Percentiles rank a stretch among this genome's conserved stretches.
phyloP scores from a whole-genome alignment of 2,329 filamentous ascomycete genomes.

The Botryotinia globosa region DNA sequence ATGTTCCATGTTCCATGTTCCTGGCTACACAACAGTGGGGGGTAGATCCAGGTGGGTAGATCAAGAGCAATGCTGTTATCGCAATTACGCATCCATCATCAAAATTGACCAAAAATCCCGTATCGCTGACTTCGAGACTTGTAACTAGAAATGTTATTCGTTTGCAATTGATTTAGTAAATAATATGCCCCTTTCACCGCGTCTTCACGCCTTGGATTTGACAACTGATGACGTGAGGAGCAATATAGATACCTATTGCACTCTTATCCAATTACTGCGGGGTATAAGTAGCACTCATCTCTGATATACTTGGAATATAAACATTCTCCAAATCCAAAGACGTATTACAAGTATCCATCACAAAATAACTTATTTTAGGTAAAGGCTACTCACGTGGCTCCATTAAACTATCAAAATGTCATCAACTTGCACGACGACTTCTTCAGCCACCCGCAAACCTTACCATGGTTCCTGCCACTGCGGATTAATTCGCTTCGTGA shows the following conservation, averaged over 20 bases:
- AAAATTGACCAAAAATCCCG: neutral
- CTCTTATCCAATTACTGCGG: neutral
- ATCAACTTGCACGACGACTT: neutral
- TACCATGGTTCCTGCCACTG: slow-evolving; percentile 49
- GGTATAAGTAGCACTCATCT: neutral
- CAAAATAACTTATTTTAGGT: too few relatives aligned
- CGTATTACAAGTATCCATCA: neutral
- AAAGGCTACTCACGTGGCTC: neutral
- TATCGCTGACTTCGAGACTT: neutral
- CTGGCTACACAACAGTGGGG: neutral
- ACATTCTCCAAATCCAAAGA: neutral
- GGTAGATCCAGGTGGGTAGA: neutral
- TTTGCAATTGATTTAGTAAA: neutral
- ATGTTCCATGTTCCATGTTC: neutral
- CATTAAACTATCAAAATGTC: neutral
- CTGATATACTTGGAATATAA: neutral
- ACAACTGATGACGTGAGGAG: neutral
- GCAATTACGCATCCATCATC: neutral
- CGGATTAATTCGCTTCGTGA: slow-evolving; percentile 44
- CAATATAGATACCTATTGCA: neutral
- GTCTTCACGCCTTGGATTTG: slow-evolving; percentile 2
- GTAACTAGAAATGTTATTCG: neutral
- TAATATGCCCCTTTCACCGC: neutral
- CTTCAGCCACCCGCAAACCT: slow-evolving; percentile 26
- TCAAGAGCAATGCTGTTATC: neutral